Conservation (phyloP, 2,329 filamentous ascomycete genomes). For the Trichophyton benhamiae region DNA sequence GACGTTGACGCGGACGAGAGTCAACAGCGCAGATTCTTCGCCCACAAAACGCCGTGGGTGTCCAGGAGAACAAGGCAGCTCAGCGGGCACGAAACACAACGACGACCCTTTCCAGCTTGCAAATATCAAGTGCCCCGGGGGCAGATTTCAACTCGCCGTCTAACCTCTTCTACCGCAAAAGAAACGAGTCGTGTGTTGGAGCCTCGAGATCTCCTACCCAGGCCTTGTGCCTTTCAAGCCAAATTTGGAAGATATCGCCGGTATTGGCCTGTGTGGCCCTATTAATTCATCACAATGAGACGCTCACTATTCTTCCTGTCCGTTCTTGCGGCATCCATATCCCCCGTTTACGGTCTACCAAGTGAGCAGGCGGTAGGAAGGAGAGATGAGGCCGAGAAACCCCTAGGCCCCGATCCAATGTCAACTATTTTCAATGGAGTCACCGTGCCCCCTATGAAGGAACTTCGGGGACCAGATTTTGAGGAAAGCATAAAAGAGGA, state of each 20-base stretch:
- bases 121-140: background rate
- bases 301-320: slow-evolving; percentile 4
- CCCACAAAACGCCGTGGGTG: background rate
- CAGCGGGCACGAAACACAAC: background rate
- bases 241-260: slow-evolving; percentile 1
- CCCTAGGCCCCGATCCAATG: slow-evolving; percentile 12
- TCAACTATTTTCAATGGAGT: slow-evolving; percentile 41
- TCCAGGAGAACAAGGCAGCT: background rate
- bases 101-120: no score
- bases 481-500: slow-evolving; percentile 39
- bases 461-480: slow-evolving; percentile 38
- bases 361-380: slow-evolving; percentile 19
- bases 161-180: background rate
- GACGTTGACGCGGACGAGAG: background rate
- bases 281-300: slow-evolving; percentile 8
- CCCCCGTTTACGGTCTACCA: slow-evolving; percentile 6
- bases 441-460: slow-evolving; percentile 39
- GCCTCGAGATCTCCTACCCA: background rate
- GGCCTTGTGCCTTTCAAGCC: background rate
- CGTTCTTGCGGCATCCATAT: slow-evolving; percentile 6
- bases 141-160: background rate
- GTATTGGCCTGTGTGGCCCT: slow-evolving; percentile 8
- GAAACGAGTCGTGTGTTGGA: background rate
- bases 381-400: slow-evolving; percentile 16
- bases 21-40: background rate